Base-by-base conservation (phyloP, 116 monocot genomes). In the Iris pallida region DNA sequence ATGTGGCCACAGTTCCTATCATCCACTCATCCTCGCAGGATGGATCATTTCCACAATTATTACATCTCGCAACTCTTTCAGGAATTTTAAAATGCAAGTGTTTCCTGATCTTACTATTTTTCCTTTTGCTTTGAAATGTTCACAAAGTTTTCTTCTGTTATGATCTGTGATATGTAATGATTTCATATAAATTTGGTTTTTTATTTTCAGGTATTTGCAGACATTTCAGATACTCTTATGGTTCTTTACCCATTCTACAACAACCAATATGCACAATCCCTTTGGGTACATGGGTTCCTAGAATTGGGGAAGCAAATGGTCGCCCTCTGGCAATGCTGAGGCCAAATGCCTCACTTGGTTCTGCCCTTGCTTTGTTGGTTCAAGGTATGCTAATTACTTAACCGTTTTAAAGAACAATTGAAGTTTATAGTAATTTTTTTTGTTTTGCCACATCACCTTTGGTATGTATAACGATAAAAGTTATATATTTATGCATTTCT, bases 61-160 rank as follows among this genome's bases (percentile, higher is more conserved):
- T 97, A 59, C 92, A 92, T 79, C 74, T 97, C 68, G 97, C 92
- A 9, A 92, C 92, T 8, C 88, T 97, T 17, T 87, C 90, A 46
- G 92, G 83, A 77, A 92, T 97, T 63, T 68, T 97, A 58, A 92
- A 79, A 85, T 92, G 97, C 93, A 80, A 73, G 81, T 13, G 12
- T 16, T 51, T n/a, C 20, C 13, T 45, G 10, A 44, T 43, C 10
- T 14, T 75, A 41, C 59, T 53, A 11, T 42, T 54, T 53, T 52
- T 42, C 19, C 11, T 52, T 61, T 46, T 47, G 54, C 11, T 67
- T 59, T 18, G 30, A 20, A 4, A 6, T 17, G n/a, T 6, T 71
- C 57, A 45, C 14, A 7, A 14, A 30, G 30, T 64, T 66, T 40
- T 60, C 45, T 51, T 56, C 8, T 19, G 57, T 63, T 6, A 10